These are phyloP conservation scores for Ganoderma boninense DNA, from an alignment of 1,284 basidiomycete species.

Conservation along the genomic window DNA sequence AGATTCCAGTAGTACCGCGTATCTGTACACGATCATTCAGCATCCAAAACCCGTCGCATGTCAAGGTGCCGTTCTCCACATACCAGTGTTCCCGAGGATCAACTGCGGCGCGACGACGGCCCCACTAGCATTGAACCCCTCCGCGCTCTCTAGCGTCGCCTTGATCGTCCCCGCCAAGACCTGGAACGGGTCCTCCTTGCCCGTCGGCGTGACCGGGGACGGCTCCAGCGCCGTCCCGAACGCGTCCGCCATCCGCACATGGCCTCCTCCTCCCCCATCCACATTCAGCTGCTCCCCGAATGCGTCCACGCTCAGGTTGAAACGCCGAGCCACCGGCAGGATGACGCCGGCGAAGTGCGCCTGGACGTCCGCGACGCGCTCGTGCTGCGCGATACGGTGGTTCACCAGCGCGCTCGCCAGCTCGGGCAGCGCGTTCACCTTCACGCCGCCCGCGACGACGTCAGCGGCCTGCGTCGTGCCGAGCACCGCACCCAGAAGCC, in stretches of 20 bases:
- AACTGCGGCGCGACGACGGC: conserved; percentile 49
- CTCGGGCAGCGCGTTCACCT: conserved; percentile 64
- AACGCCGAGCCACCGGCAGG: conserved; percentile 48
- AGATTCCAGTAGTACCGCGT: conserved; percentile 56
- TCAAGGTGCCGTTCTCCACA: not conserved
- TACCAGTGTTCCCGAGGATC: conserved; percentile 47
- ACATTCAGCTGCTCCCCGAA: conserved; percentile 48
- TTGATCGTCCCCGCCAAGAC: conserved; percentile 60
- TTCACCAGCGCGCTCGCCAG: conserved; percentile 60
- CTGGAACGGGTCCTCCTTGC: conserved; percentile 52
- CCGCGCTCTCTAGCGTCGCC: conserved; percentile 41
- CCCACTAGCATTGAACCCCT: conserved; percentile 39
- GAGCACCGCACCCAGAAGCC: conserved; percentile 46
- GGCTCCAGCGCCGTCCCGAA: conserved; percentile 58
- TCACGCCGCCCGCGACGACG: conserved; percentile 72
- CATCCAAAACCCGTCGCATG: not conserved
- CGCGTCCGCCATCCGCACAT: conserved; percentile 48
- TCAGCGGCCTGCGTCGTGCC: conserved; percentile 79
- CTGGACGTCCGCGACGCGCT: conserved; percentile 53
- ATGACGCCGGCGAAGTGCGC: conserved; percentile 50
- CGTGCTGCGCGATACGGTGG: conserved; percentile 57
- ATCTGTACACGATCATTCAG: conserved; percentile 38
- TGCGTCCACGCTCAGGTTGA: conserved; percentile 62
- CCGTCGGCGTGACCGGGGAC: conserved; percentile 59
- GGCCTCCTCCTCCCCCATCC: conserved; percentile 35